Base-by-base conservation (phyloP, 768 basidiomycete species). In the Macrolepiota dolichaula region DNA sequence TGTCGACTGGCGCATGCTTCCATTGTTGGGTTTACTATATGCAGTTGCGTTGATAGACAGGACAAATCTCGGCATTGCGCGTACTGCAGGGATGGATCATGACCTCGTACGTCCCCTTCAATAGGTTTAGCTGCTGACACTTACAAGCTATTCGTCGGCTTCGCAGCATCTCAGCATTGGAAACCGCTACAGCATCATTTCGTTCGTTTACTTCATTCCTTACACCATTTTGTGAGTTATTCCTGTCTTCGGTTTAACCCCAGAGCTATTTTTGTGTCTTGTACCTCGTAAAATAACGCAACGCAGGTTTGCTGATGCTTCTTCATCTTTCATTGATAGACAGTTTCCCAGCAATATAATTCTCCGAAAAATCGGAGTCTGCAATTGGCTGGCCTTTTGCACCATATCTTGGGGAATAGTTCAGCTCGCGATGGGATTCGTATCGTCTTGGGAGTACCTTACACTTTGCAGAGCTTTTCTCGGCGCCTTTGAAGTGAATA, bases 351-450 rank as follows among this genome's bases (percentile, higher is more conserved):
- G 78, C 66, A 81, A 79, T 61, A 57, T 32, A 32, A 32, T 76
- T 27, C 69, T 83, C 44, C 78, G 79, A 32, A 74, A 69, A 54
- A 59, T 82, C 29, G 81, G 81, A 13, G 75, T 73, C n/a, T 70
- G 73, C 47, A 73, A 76, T 55, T 76, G 75, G 66, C 66, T 82
- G 25, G 65, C 77, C 17, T 76, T 79, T 61, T 77, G 76, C 57
- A 77, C 77, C 10, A 54, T 79, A 37, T 69, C 29, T 3, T 32
- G 29, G 29, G 80, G 81, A 15, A 62, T 67, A 27, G 76, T 77
- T 15, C 76, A 81, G 66, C 66, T 81, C 24, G 71, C 71, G 11
- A 81, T 82, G 80, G 81, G 77, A 2, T 82, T 82, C 61, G 77
- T 79, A 13, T 69, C 74, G 0, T 69, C 68, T 49, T 32, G 29